These are phyloP conservation scores for Cucumis sativus DNA, from an alignment of 306 rosid genomes.

Conservation along the genomic window Cucumber_9930_V3 NC_026660.2:28866001-28866500, in stretches of 20 bases:
- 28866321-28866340: neutral
- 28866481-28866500: neutral
- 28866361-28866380: neutral
- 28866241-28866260: neutral
- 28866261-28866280: neutral
- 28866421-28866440: neutral
- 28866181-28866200: neutral
- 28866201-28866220: neutral
- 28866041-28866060: constrained; percentile 18
- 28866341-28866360: neutral
- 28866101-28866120: constrained; percentile 4
- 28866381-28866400: neutral
- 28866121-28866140: neutral
- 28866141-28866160: neutral
- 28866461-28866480: neutral
- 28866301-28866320: neutral
- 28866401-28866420: no score
- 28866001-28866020: constrained; percentile 7
- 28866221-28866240: neutral
- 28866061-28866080: constrained; percentile 4
- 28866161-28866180: neutral
- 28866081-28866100: constrained; percentile 5
- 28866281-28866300: neutral
- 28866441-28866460: neutral
- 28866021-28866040: neutral